These are phyloP conservation scores for Cornus controversa DNA, from an alignment of 148 eudicot species.

Conservation along the genomic window DNA sequence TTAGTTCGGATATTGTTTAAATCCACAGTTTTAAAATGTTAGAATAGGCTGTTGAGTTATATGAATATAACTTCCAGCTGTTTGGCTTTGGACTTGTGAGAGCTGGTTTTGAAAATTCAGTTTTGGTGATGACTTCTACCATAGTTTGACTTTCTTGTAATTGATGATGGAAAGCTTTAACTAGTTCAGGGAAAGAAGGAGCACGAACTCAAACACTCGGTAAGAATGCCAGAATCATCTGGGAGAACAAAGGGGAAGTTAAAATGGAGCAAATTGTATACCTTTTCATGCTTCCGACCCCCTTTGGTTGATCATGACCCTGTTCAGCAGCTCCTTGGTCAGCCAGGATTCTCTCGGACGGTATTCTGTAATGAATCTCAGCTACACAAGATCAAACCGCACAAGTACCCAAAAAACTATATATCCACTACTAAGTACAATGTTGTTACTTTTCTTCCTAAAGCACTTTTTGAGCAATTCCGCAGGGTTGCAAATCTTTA, in stretches of 20 bases:
- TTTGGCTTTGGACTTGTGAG: neutral
- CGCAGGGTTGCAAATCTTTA: conserved; percentile 49
- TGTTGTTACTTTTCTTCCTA: conserved; percentile 35
- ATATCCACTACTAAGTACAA: conserved; percentile 49
- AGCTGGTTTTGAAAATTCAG: neutral
- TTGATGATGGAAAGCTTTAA: too few relatives aligned
- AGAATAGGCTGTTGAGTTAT: neutral
- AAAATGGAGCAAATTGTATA: conserved; percentile 47
- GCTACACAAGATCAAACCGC: conserved; percentile 32
- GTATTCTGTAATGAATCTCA: conserved; percentile 45
- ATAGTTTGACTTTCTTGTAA: neutral
- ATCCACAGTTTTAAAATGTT: neutral
- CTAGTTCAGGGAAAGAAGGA: neutral
- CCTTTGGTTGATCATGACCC: neutral
- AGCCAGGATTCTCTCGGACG: conserved; percentile 40
- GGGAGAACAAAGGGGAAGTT: conserved; percentile 30
- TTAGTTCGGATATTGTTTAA: neutral
- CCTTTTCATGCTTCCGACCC: conserved; percentile 39
- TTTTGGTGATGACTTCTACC: neutral
- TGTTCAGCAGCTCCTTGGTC: conserved; percentile 25
- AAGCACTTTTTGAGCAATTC: conserved; percentile 47
- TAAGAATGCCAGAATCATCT: conserved; percentile 14
- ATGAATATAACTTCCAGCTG: neutral
- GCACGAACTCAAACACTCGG: neutral
- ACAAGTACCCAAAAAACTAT: conserved; percentile 34